These are phyloP conservation scores for Ulota crispa DNA, from an alignment of 225 moss, liverwort and hornwort species.

Conservation along the genomic window DNA sequence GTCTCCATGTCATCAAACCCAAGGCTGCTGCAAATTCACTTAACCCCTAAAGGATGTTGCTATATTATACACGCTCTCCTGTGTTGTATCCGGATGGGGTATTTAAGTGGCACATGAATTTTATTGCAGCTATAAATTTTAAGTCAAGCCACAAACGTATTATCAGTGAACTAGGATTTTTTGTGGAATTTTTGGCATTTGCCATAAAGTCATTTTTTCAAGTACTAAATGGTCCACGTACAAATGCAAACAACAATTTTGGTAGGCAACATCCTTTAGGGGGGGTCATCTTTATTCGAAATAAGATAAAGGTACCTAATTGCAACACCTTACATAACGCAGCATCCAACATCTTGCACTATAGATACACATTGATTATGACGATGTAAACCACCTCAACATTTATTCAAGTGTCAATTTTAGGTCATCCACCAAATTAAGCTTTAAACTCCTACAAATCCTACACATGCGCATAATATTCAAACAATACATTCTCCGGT, in stretches of 20 bases:
- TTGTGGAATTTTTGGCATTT: too few relatives aligned
- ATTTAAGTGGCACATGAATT: too few relatives aligned
- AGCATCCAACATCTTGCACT: background rate
- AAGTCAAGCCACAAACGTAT: too few relatives aligned
- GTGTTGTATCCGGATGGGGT: too few relatives aligned
- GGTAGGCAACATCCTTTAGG: too few relatives aligned
- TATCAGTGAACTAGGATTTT: too few relatives aligned
- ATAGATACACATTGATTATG: background rate
- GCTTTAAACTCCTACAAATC: background rate
- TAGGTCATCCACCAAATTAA: background rate
- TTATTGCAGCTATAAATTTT: too few relatives aligned
- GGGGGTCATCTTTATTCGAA: background rate
- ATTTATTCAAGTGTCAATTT: background rate
- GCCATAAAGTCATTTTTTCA: too few relatives aligned
- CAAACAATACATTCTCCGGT: background rate
- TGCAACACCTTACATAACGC: background rate
- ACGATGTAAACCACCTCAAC: background rate
- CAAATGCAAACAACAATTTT: too few relatives aligned
- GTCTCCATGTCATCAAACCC: background rate
- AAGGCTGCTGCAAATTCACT: background rate
- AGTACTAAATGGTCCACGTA: too few relatives aligned
- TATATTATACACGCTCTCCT: too few relatives aligned
- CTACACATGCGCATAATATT: background rate
- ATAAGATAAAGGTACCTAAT: background rate
- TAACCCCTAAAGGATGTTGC: too few relatives aligned